Evolutionary conservation across 768 basidiomycete genomes (phyloP), one percentile per base, ranked within the genome.

Genomic region (Phylloporus arenicola): DNA sequence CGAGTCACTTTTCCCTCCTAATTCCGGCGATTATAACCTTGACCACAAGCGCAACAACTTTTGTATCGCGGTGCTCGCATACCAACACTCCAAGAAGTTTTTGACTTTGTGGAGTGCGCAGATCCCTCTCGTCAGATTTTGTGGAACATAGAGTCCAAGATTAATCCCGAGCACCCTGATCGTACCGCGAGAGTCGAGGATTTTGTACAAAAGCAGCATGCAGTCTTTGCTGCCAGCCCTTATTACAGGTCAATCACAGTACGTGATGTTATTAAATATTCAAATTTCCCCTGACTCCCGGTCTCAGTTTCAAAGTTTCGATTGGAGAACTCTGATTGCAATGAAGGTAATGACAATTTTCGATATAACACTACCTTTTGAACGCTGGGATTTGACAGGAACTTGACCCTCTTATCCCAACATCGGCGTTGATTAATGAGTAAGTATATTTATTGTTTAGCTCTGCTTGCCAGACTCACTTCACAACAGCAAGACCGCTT

Each of bases 131-230:
- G 81, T 47, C 68, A 71, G 45, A 74, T 89, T 31, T 66, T 72
- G 33, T 88, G 82, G 78, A 90, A 90, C 62, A 84, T 92, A 54
- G 89, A 91, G 70, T 86, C 84, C 14, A 88, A 88, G 64, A 76
- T 86, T 50, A 75, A 86, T 53, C 70, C 86, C 4, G 71, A 64
- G n/a, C 57, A 70, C 45, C 73, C 78, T 6, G 73, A 78, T 54
- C 70, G 71, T 34, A 86, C 86, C 16, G 70, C 67, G 14, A 63
- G 70, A 16, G 80, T 81, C 16, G 69, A 78, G 16, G 79, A 79
- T 46, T 88, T 88, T 58, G 85, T 86, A 9, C 67, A 64, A 45
- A 75, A 72, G 30, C 86, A 88, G 58, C 74, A 83, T 57, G 76
- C 73, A 9, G 65, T 76, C 37, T 87, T 88, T 57, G 56, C 67